phyloP scores from a whole-genome alignment of 1,284 basidiomycete species.

The Boletus smithii region DNA sequence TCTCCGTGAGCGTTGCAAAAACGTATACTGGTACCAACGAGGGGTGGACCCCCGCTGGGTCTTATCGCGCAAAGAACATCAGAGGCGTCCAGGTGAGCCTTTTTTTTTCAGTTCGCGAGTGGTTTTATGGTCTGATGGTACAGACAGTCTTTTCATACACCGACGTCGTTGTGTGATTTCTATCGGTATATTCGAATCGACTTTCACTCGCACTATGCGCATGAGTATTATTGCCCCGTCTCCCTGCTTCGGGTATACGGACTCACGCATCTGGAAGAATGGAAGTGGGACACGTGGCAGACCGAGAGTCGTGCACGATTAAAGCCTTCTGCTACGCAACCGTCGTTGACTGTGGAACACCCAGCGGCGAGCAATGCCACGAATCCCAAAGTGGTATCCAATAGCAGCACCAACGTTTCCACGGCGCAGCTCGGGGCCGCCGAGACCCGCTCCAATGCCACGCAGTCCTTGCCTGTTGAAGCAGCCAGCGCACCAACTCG shows the following conservation, averaged over 20 bases:
- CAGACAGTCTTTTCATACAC: slow-evolving; percentile 72
- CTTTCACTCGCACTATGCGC: slow-evolving; percentile 91
- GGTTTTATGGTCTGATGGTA: slow-evolving; percentile 1
- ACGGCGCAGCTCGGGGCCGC: not conserved
- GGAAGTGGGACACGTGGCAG: slow-evolving; percentile 84
- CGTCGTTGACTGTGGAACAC: slow-evolving; percentile 3
- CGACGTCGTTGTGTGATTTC: slow-evolving; percentile 69
- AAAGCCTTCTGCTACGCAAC: slow-evolving; percentile 19
- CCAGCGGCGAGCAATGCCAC: not conserved
- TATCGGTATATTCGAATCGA: slow-evolving; percentile 94
- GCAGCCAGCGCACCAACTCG: not conserved
- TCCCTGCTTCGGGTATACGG: slow-evolving; percentile 93
- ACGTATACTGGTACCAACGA: slow-evolving; percentile 62
- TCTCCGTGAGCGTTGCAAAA: slow-evolving; percentile 83
- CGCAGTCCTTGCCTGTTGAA: not conserved
- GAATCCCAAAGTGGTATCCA: slow-evolving; percentile 1
- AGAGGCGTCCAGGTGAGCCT: slow-evolving; percentile 83
- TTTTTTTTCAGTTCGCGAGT: not conserved
- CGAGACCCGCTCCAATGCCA: slow-evolving; percentile 1
- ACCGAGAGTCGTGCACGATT: slow-evolving; percentile 52
- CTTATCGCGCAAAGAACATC: slow-evolving; percentile 84
- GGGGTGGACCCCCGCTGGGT: slow-evolving; percentile 70
- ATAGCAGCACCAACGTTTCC: slow-evolving; percentile 6
- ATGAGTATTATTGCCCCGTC: slow-evolving; percentile 95
- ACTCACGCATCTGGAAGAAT: slow-evolving; percentile 94